Conservation (phyloP, 1,139 yeast genomes). For the Tardiomyces blankii region DNA sequence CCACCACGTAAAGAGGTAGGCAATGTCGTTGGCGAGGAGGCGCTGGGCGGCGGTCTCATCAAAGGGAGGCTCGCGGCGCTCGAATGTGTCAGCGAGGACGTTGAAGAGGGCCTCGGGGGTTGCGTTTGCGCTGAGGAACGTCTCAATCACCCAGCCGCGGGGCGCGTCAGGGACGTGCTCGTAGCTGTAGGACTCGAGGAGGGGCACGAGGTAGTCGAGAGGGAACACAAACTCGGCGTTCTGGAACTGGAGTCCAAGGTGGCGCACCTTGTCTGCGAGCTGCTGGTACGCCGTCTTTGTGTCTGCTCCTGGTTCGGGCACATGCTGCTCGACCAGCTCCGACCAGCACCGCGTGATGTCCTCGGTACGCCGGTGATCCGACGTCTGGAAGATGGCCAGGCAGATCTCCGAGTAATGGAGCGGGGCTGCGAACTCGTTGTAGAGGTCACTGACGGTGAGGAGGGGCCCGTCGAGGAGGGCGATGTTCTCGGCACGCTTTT, state of each 20-base stretch:
- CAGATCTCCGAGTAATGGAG: conserved; percentile 80
- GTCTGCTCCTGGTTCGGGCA: conserved; percentile 13
- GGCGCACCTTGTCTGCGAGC: conserved; percentile 30
- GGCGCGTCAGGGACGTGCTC: conserved; percentile 32
- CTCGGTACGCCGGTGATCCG: conserved; percentile 42
- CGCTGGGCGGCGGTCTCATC: conserved; percentile 15
- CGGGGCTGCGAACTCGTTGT: conserved; percentile 81
- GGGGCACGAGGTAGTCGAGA: conserved; percentile 55
- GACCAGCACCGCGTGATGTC: conserved; percentile 30
- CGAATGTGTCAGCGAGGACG: conserved; percentile 56
- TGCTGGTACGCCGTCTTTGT: conserved; percentile 27
- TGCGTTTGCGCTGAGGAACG: conserved; percentile 69
- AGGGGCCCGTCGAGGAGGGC: conserved; percentile 52
- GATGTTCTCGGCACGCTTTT: conserved; percentile 35
- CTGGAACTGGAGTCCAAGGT: conserved; percentile 38
- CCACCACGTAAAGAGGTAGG: conserved; percentile 19
- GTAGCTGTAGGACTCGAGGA: conserved; percentile 31
- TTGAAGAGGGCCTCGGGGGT: conserved; percentile 59
- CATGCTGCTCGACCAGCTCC: conserved; percentile 20
- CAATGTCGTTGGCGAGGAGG: conserved; percentile 18
- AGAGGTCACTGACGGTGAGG: conserved; percentile 63
- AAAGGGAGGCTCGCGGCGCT: conserved; percentile 30
- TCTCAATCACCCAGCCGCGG: conserved; percentile 49
- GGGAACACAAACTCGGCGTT: conserved; percentile 74
- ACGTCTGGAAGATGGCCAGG: conserved; percentile 62